phyloP scores from a whole-genome alignment of 2,329 filamentous ascomycete genomes.

The Chaetomiaceae sp. region DNA sequence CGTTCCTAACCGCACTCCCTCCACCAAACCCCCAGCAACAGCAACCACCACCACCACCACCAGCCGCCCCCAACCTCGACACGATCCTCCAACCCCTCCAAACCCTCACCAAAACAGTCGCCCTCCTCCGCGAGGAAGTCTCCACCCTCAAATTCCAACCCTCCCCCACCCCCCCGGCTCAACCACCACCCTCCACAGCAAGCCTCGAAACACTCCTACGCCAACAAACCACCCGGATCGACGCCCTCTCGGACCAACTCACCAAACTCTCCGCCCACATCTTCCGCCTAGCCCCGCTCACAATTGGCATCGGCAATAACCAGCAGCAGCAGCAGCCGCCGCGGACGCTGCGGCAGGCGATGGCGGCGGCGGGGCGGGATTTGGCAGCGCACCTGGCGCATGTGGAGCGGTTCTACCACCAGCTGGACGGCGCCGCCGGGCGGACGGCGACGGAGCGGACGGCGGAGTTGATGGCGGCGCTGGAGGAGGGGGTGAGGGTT shows the following conservation, averaged over 20 bases:
- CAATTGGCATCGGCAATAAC: not conserved
- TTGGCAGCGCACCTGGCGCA: slow-evolving; percentile 10
- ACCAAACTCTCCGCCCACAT: slow-evolving; percentile 4
- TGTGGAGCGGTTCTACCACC: slow-evolving; percentile 14
- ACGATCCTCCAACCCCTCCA: slow-evolving; percentile 11
- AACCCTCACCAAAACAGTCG: slow-evolving; percentile 4
- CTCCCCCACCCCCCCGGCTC: too few relatives aligned
- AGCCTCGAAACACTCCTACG: slow-evolving; percentile 9
- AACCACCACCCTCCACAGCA: not conserved
- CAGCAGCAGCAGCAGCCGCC: too few relatives aligned
- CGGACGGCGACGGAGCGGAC: slow-evolving; percentile 12
- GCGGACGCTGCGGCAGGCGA: slow-evolving; percentile 16
- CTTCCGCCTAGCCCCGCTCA: not conserved
- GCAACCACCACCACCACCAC: not conserved
- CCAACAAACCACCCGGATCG: slow-evolving; percentile 14
- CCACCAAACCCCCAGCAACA: not conserved
- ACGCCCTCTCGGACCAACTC: slow-evolving; percentile 9
- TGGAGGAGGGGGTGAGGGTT: slow-evolving; percentile 3
- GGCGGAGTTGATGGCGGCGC: slow-evolving; percentile 11
- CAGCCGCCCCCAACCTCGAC: not conserved
- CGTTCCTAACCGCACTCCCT: not conserved
- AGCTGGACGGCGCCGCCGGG: not conserved
- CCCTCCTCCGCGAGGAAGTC: slow-evolving; percentile 10
- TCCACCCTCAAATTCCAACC: slow-evolving; percentile 8
- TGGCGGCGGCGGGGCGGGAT: slow-evolving; percentile 17